Conservation (phyloP, 257 asterid species). For the Phtheirospermum japonicum region DNA sequence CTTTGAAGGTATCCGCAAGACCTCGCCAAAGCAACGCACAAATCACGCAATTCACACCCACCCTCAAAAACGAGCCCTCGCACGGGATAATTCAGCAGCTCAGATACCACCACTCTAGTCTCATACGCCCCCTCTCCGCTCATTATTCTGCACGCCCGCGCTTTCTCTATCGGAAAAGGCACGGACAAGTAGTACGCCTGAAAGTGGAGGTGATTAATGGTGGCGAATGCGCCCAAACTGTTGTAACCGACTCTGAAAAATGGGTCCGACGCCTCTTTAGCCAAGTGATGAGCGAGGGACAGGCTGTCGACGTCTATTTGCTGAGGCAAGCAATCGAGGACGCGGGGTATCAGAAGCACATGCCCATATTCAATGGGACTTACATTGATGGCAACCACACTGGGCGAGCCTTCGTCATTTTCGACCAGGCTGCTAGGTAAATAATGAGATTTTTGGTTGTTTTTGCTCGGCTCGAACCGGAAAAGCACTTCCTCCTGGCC, state of each 20-base stretch:
- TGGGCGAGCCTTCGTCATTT: constrained; percentile 42
- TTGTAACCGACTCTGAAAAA: constrained; percentile 70
- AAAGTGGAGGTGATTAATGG: constrained; percentile 83
- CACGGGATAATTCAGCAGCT: constrained; percentile 58
- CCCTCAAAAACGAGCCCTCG: constrained; percentile 66
- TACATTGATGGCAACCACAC: constrained; percentile 64
- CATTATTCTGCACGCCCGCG: constrained; percentile 45
- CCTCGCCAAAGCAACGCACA: constrained; percentile 51
- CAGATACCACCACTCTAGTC: constrained; percentile 47
- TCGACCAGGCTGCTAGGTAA: constrained; percentile 33
- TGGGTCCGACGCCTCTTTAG: constrained; percentile 60
- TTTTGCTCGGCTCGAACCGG: constrained; percentile 57
- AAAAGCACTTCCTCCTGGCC: constrained; percentile 80
- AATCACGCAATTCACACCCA: constrained; percentile 37
- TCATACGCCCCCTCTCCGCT: constrained; percentile 40
- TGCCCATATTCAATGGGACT: constrained; percentile 90
- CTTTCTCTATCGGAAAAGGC: constrained; percentile 69
- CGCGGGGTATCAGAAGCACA: constrained; percentile 67
- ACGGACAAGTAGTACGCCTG: constrained; percentile 78
- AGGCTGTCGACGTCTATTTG: constrained; percentile 80
- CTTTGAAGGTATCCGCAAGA: constrained; percentile 61
- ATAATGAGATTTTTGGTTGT: constrained; percentile 32
- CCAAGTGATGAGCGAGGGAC: constrained; percentile 65
- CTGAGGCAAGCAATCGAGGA: constrained; percentile 78
- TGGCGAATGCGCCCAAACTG: constrained; percentile 82